phyloP scores from a whole-genome alignment of 2,329 filamentous ascomycete species.

The Lasiodiplodia theobromae region DNA sequence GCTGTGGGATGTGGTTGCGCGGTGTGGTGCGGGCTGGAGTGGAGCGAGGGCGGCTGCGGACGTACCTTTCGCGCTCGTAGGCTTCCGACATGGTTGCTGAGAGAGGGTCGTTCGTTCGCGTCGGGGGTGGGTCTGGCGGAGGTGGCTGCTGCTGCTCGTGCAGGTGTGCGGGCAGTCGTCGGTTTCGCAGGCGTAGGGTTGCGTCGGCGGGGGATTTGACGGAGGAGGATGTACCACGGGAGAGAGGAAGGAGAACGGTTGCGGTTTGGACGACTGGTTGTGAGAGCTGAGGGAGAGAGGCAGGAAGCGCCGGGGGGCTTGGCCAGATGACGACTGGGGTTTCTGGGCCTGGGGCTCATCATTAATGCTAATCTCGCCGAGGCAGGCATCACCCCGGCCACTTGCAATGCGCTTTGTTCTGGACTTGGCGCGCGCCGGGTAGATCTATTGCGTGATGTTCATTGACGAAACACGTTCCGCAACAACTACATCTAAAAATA shows the following conservation, averaged over 20 bases:
- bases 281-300: neutral
- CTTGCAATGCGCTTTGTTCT: neutral
- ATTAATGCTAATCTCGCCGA: neutral
- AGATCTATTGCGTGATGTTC: neutral
- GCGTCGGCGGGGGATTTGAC: too few species aligned
- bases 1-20: neutral
- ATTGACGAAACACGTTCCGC: too few species aligned
- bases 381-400: neutral
- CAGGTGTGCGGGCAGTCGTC: neutral
- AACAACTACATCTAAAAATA: neutral
- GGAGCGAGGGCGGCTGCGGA: constrained; percentile 24
- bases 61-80: constrained; percentile 66
- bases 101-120: constrained; percentile 8
- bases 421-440: constrained; percentile 5
- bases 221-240: too few species aligned
- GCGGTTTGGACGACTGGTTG: neutral
- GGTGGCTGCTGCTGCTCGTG: neutral
- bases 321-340: neutral
- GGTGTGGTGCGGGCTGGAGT: neutral
- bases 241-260: neutral
- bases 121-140: neutral
- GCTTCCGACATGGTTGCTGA: constrained; percentile 59
- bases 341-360: neutral
- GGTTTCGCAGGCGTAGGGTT: too few species aligned
- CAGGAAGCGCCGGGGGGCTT: constrained; percentile 1